Evolutionary conservation across 257 asterid genomes (phyloP).

Genomic region (Fraxinus cuspidata): DNA sequence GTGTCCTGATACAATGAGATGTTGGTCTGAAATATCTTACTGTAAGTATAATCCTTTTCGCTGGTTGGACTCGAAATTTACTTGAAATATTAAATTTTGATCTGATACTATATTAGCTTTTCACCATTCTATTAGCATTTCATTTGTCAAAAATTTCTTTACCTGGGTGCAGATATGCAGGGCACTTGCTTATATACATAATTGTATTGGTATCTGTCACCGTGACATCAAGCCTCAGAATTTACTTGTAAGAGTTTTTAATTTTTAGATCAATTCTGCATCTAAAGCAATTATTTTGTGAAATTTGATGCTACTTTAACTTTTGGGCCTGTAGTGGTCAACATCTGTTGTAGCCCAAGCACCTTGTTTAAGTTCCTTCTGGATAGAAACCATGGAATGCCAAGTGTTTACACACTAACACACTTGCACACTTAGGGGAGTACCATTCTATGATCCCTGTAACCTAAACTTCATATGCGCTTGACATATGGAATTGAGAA

Average conservation of each 20-base stretch:
- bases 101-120: constrained; percentile 1
- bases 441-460: constrained; percentile 1
- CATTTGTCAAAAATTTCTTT: constrained; percentile 19
- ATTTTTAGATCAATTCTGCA: constrained; percentile 1
- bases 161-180: constrained; percentile 77
- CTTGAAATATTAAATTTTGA: neutral
- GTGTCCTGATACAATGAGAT: neutral
- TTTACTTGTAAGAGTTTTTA: constrained; percentile 66
- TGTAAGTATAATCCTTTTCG: neutral
- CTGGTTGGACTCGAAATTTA: constrained; percentile 3
- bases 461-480: neutral
- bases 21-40: neutral
- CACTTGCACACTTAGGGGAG: neutral
- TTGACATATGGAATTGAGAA: neutral
- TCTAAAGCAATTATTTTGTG: neutral
- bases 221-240: constrained; percentile 99
- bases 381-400: neutral
- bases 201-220: constrained; percentile 91
- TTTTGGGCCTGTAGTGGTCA: neutral
- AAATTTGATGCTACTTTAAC: neutral
- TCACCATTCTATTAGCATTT: constrained; percentile 15
- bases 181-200: constrained; percentile 91
- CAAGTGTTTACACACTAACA: neutral
- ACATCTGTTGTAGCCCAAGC: neutral
- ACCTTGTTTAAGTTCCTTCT: neutral